A percentile compares a stretch with the other conserved stretches of the same genome.
Evolutionary conservation across 106 monocot genomes (phyloP).

Genomic region (Apostasia shenzhenica): DNA sequence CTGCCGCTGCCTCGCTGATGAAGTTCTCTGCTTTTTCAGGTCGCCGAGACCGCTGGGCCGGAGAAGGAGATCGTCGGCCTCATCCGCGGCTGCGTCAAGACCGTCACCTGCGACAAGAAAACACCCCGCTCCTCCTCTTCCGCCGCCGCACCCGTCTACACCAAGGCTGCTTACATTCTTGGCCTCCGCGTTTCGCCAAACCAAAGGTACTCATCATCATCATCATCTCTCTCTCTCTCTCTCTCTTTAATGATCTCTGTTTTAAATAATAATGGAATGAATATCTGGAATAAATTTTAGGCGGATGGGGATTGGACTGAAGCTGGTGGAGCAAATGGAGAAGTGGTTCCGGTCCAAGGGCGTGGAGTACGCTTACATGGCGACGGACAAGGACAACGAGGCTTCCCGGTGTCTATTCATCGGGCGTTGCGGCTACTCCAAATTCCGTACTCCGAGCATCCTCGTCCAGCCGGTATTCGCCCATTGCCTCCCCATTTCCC

Average conservation of each 20-base stretch:
- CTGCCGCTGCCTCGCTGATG: too few species aligned
- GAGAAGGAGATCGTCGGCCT: slow-evolving; percentile 19
- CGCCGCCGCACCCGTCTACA: slow-evolving; percentile 6
- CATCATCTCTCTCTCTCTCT: neutral
- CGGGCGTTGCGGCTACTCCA: slow-evolving; percentile 18
- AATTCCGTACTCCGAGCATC: slow-evolving; percentile 26
- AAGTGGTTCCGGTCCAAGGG: slow-evolving; percentile 16
- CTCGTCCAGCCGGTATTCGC: slow-evolving; percentile 30
- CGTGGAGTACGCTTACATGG: slow-evolving; percentile 31
- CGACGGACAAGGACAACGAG: slow-evolving; percentile 19
- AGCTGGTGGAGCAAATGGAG: slow-evolving; percentile 17
- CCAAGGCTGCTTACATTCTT: slow-evolving; percentile 24
- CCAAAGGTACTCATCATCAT: slow-evolving; percentile 10
- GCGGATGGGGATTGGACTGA: slow-evolving; percentile 17
- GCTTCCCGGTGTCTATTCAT: slow-evolving; percentile 31
- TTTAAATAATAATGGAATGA: neutral
- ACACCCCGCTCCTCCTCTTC: neutral
- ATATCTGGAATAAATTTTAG: neutral
- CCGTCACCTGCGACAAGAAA: slow-evolving; percentile 19
- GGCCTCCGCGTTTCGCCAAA: slow-evolving; percentile 28
- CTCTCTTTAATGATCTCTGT: neutral
- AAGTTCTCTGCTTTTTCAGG: neutral
- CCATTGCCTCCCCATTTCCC: slow-evolving; percentile 11
- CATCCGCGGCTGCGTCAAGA: slow-evolving; percentile 24
- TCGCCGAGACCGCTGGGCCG: slow-evolving; percentile 6